Evolutionary conservation across 306 rosid species (phyloP).

Genomic region (Trifolium subterraneum): DNA sequence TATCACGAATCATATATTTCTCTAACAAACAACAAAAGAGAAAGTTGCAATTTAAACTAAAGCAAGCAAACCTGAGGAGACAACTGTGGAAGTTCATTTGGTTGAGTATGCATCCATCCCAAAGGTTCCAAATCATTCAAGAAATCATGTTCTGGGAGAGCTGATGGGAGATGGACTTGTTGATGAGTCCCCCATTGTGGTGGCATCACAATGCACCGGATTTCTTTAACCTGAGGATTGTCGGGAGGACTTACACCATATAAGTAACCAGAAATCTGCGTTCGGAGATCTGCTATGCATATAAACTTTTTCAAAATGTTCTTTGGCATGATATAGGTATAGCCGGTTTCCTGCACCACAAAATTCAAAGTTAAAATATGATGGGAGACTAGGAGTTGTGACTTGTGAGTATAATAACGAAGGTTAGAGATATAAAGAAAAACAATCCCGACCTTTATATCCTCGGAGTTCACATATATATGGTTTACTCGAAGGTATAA

Average conservation of each 20-base stretch:
- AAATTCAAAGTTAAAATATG: conserved; percentile 35
- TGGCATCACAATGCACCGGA: conserved; percentile 94
- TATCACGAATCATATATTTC: too few species aligned
- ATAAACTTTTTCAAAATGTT: conserved; percentile 95
- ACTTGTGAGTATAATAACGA: neutral
- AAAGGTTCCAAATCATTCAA: conserved; percentile 94
- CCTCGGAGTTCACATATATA: conserved; percentile 97
- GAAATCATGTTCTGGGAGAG: conserved; percentile 97
- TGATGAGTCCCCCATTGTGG: conserved; percentile 99
- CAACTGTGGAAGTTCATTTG: conserved; percentile 97
- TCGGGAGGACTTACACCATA: conserved; percentile 98
- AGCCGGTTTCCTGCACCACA: conserved; percentile 96
- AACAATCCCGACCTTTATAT: conserved; percentile 73
- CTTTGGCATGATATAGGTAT: conserved; percentile 98
- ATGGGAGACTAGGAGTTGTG: neutral
- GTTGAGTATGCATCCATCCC: conserved; percentile 99
- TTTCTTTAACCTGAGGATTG: conserved; percentile 99
- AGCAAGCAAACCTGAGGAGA: conserved; percentile 72
- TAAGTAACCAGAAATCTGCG: conserved; percentile 93
- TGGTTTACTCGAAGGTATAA: conserved; percentile 97
- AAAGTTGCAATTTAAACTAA: too few species aligned
- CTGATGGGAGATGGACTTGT: conserved; percentile 93
- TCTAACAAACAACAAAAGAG: too few species aligned
- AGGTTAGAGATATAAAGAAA: conserved; percentile 3
- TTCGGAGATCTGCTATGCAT: conserved; percentile 97